A percentile compares a stretch with the other conserved stretches of the same genome.
phyloP scores from a whole-genome alignment of 805 yeast genomes.

The Helenozyma rhizophorensis region DNA sequence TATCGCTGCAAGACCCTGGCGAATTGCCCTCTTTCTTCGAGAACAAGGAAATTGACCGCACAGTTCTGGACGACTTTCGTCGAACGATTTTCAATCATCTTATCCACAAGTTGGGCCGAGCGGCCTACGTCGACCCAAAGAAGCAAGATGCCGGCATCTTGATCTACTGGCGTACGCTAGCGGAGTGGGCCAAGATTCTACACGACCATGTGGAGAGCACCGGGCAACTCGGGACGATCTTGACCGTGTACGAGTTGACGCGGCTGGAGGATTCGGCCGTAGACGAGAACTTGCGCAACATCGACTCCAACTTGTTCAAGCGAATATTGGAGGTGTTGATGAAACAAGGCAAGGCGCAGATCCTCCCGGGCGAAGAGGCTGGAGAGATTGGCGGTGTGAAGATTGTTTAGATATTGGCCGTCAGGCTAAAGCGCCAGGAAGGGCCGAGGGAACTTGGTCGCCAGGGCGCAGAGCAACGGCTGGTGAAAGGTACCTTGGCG shows the following conservation, averaged over 20 bases:
- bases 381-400: constrained; percentile 72
- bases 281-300: constrained; percentile 55
- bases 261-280: constrained; percentile 48
- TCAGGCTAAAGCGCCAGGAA: not conserved
- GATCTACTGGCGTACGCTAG: constrained; percentile 56
- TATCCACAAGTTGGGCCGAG: constrained; percentile 48
- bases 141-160: constrained; percentile 64
- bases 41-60: constrained; percentile 48
- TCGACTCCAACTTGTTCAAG: constrained; percentile 54
- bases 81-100: constrained; percentile 54
- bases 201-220: constrained; percentile 50
- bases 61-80: constrained; percentile 51
- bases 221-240: constrained; percentile 71
- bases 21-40: constrained; percentile 41
- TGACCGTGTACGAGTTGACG: constrained; percentile 78
- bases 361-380: constrained; percentile 58
- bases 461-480: not conserved
- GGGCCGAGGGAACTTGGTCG: not conserved
- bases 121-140: constrained; percentile 48
- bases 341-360: constrained; percentile 66
- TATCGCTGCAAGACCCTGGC: constrained; percentile 21
- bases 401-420: constrained; percentile 43
- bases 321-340: constrained; percentile 55
- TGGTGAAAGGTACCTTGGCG: not conserved
- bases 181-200: constrained; percentile 35